Evolutionary conservation across 345 rosid species (phyloP).

Genomic region (Citrus sinensis): DVS_A1.0 CM039167.1:11467001-11467500

Average conservation of each 20-base stretch:
- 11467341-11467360: not conserved
- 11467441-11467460: too few species aligned
- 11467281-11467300: slow-evolving; percentile 35
- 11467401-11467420: too few species aligned
- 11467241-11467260: slow-evolving; percentile 12
- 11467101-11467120: slow-evolving; percentile 25
- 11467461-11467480: too few species aligned
- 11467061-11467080: slow-evolving; percentile 11
- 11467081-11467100: not conserved
- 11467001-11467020: slow-evolving; percentile 26
- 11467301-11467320: not conserved
- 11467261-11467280: slow-evolving; percentile 16
- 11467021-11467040: slow-evolving; percentile 24
- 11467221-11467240: slow-evolving; percentile 29
- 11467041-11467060: slow-evolving; percentile 1
- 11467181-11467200: not conserved
- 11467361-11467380: too few species aligned
- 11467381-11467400: too few species aligned
- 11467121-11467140: not conserved
- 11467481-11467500: too few species aligned
- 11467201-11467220: slow-evolving; percentile 34
- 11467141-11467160: too few species aligned
- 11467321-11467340: not conserved
- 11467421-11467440: too few species aligned
- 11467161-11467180: not conserved